Evolutionary conservation across 148 eudicot genomes (phyloP), one percentile per base, ranked within the genome.

Genomic region (Camellia lanceoleosa): DNA sequence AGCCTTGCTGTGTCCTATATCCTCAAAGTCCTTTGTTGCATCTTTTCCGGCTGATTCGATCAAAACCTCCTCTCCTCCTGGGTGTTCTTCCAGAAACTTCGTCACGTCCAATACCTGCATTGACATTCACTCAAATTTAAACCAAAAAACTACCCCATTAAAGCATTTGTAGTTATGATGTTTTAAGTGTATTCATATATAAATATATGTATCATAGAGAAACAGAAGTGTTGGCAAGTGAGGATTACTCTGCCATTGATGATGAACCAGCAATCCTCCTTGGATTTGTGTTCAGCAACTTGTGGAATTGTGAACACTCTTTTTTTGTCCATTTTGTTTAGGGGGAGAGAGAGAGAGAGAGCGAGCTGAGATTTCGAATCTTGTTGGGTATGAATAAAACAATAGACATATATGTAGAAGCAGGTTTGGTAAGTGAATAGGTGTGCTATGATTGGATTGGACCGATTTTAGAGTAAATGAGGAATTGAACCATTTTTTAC

Each of bases 221-320:
- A 44, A 78, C 30, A 11, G 0, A 5, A 15, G 44, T 7, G 38
- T 30, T 30, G 19, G 47, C 12, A 12, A 16, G 18, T 38, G 7
- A 14, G 3, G 55, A 52, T 51, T 87, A 87, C 89, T 47, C 66
- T 79, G 80, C 87, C 89, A 80, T 87, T 71, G 84, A 87, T 82
- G 75, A 84, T 63, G 54, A 87, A 46, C 89, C 89, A 87, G 77
- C 89, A 87, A 74, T 85, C 85, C 19, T 80, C 62, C 80, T 80
- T 87, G 64, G 85, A 84, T 65, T 84, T 87, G 89, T 87, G 89
- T 44, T 80, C 85, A 19, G 85, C 73, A 80, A 82, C 84, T 69
- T 84, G 82, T 41, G 87, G 82, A 38, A 84, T 83, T 20, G 85
- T 84, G 82, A 75, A 76, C 8, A 82, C 70, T 78, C 69, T 82